These are phyloP conservation scores for Leptosphaerulina australis DNA, from an alignment of 2,329 filamentous ascomycete genomes.

Conservation along the genomic window DNA sequence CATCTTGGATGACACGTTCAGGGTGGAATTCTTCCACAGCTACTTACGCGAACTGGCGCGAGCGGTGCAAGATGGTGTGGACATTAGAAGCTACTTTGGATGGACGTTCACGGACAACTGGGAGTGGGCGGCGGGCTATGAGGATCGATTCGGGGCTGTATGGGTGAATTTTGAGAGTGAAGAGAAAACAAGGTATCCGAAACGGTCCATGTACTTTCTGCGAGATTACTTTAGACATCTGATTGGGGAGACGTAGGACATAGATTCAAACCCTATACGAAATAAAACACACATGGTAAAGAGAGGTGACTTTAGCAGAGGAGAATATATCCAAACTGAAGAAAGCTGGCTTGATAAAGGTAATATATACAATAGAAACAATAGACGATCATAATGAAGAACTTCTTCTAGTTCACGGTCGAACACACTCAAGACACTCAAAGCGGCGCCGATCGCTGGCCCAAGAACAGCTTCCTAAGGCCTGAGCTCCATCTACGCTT, in stretches of 20 bases:
- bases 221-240: constrained; percentile 17
- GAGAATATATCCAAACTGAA: no score
- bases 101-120: constrained; percentile 55
- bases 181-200: constrained; percentile 49
- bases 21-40: constrained; percentile 49
- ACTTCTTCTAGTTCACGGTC: no score
- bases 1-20: constrained; percentile 48
- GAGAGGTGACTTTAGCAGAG: no score
- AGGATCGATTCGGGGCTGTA: constrained; percentile 50
- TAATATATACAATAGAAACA: background rate
- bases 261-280: no score
- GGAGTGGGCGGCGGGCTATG: constrained; percentile 53
- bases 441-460: constrained; percentile 1
- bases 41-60: constrained; percentile 50
- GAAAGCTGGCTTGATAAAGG: constrained; percentile 2
- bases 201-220: constrained; percentile 29
- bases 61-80: constrained; percentile 46
- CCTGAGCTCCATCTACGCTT: constrained; percentile 33
- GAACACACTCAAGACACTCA: no score
- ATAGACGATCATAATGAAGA: background rate
- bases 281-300: no score
- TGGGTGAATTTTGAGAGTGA: constrained; percentile 51
- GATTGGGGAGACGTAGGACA: no score
- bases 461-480: constrained; percentile 28
- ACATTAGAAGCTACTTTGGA: constrained; percentile 51